Evolutionary conservation across 106 monocot species (phyloP), one percentile per base, ranked within the genome.

Genomic region (Iris macrosiphon): DNA sequence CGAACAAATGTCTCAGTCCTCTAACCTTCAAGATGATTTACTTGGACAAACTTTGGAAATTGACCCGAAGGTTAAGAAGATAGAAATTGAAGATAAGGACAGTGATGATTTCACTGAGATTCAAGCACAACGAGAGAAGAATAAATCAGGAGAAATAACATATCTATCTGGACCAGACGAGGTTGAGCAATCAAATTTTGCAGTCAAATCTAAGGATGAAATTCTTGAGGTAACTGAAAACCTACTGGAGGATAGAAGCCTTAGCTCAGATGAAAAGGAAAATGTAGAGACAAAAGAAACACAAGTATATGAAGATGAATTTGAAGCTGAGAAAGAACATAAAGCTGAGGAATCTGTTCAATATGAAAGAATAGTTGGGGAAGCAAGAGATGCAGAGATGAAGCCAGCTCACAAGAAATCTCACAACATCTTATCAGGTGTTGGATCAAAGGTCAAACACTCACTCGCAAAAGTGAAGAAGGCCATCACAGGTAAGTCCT

Each of bases 401-500:
- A 81, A 74, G 49, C 35, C 52, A 64, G 23, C 73, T 59, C 72
- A 74, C 27, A 87, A 87, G 67, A 87, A 87, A 55, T 75, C 74
- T 70, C 86, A 78, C 40, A 71, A 63, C 26, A 70, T 81, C 27
- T 63, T 87, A 50, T 77, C 77, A 38, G 81, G 87, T 41, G 81
- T 87, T 4, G 71, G 74, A 61, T 78, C 77, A 57, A 87, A 87
- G 64, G 77, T 87, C 54, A 87, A 81, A 39, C 77, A 78, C 21
- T 81, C 81, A 49, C 16, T 87, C 31, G 75, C 78, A 59, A 87
- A 87, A 61, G 87, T 87, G 30, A 87, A 75, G 74, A 81, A 87
- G 55, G 81, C 60, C 52, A 81, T 87, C 44, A 81, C 63, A 61
- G 81, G 87, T 30, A 87, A 87, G 31, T 74, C 81, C 61, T 73